These are phyloP conservation scores for Epichloe hybrida DNA, from an alignment of 2,329 filamentous ascomycete species.

Conservation along the genomic window DNA sequence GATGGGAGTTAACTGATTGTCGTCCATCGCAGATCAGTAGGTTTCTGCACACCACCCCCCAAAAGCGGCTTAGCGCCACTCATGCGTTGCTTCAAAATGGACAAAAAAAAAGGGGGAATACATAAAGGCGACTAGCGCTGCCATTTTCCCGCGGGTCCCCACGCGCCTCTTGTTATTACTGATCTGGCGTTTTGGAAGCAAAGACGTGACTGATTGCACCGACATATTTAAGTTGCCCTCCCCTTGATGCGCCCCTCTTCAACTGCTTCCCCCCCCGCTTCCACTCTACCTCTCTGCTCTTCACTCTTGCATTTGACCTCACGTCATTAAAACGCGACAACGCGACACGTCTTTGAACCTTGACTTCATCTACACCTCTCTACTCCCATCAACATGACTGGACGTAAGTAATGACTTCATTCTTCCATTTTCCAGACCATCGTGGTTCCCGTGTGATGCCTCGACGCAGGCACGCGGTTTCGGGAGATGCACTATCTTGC, in stretches of 20 bases:
- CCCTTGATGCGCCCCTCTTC: constrained; percentile 14
- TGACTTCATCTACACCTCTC: constrained; percentile 2
- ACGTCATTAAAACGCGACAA: constrained; percentile 10
- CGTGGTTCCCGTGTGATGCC: too few species aligned
- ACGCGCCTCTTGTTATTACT: constrained; percentile 6
- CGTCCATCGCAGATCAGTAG: too few species aligned
- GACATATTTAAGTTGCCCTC: constrained; percentile 23
- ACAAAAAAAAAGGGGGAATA: neutral
- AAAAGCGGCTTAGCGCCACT: constrained; percentile 2
- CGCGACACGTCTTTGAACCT: constrained; percentile 5
- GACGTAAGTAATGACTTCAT: constrained; percentile 43
- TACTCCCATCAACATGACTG: constrained; percentile 49
- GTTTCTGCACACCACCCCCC: neutral
- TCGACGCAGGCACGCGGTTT: too few species aligned
- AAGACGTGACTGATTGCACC: constrained; percentile 20
- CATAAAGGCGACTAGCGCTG: neutral
- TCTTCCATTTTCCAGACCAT: neutral
- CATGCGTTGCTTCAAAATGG: neutral
- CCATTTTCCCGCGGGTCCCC: neutral
- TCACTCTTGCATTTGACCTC: constrained; percentile 4
- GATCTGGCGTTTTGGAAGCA: constrained; percentile 6
- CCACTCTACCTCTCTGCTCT: too few species aligned
- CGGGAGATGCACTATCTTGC: too few species aligned
- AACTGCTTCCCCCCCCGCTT: constrained; percentile 10
- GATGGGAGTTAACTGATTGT: too few species aligned